Evolutionary conservation across 805 yeast species (phyloP), one percentile per base, ranked within the genome.

Genomic region (Sugiyamaella americana): DNA sequence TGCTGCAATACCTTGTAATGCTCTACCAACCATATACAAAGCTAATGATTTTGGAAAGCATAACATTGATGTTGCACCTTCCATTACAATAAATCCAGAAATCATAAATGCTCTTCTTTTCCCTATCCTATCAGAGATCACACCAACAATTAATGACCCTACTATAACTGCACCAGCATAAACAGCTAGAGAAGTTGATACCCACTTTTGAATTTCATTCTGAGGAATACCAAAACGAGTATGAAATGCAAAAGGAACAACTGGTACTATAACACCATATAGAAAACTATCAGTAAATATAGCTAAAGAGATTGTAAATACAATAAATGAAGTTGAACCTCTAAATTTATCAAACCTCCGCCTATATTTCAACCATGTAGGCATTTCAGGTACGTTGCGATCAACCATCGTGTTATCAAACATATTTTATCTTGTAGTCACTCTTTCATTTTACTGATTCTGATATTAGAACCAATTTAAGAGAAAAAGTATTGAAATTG

Each of bases 111-210:
- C 24, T 17, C 57, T 46, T 16, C 69, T 51, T 24, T 52, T 41
- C 16, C 38, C 43, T 37, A 57, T 39, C 19, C 41, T 34, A 40
- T 64, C 69, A 3, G 64, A 49, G 4, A 61, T 40, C 22, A 41
- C 53, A 5, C 69, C 69, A 37, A 58, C 55, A 3, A 58, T 36
- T 2, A 63, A 51, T 13, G 66, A 54, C 8, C 56, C 56, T 24
- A 58, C 58, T 29, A 65, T 56, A 13, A 64, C 51, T 4, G 65
- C 68, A 18, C 53, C 62, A 1, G 69, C 60, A 49, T 63, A 65
- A 6, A 58, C 53, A 1, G 63, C 58, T 43, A 64, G 51, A 1
- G 65, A 49, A 11, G 58, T 32, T 5, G 67, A 58, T 8, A 60
- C 54, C 43, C 52, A 49, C 16, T 24, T 34, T 45, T 65, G 66